Evolutionary conservation across 2,329 filamentous ascomycete genomes (phyloP), one percentile per base, ranked within the genome.

Genomic region (Phaeoacremonium minimum): DNA sequence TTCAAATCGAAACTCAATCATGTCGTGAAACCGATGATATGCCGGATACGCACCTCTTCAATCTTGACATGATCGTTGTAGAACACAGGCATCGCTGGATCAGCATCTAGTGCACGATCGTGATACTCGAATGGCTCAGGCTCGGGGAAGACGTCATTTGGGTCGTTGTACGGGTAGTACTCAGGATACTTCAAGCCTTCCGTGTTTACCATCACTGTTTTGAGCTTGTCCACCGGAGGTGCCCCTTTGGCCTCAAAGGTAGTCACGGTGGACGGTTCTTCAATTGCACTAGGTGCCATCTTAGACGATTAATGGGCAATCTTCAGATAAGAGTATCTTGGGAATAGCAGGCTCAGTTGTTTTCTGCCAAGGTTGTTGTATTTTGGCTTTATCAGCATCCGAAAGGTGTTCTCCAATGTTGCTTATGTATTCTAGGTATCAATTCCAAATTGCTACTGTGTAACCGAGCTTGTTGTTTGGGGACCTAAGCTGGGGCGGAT

Each of bases 111-210:
- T 11, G 30, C 30, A 14, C 30, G 7, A 17, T 32, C 30, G 18
- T 32, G 30, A 17, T 32, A 32, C 14, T 32, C 30, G 17, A 32
- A 32, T 7, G 30, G 30, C 30, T 32, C 30, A 14, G 30, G 30
- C 9, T 32, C 30, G 13, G 30, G 30, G 15, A 32, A 32, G 30
- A 17, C 15, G 8, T 32, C 30, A 17, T 32, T 32, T 14, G 30
- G 30, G 14, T 32, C 30, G 8, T 32, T 32, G 30, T 32, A 32
- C 6, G 30, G 30, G 13, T 14, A 14, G 13, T 32, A 32, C 30
- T 32, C 30, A 17, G 30, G 30, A 13, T 32, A 32, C 16, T 32
- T 32, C 16, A 32, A 13, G 30, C 30, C 30, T 6, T 32, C 30
- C 7, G 16, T 15, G 16, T 32, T 32, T 14, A 32, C 30, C 15